phyloP scores from a whole-genome alignment of 2,329 filamentous ascomycete genomes.

The Trichoderma lentiforme region DNA sequence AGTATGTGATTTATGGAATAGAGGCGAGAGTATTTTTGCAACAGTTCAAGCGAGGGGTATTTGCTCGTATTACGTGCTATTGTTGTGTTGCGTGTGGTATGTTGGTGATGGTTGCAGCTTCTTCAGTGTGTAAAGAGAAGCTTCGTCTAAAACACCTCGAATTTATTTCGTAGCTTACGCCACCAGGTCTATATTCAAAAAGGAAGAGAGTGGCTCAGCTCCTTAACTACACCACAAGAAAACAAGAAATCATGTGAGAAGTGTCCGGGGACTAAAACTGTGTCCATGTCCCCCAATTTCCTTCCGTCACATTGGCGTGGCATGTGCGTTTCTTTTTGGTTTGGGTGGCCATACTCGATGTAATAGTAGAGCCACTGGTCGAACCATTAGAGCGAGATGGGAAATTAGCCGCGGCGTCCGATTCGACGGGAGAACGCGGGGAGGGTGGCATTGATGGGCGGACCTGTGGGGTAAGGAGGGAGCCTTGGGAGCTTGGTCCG shows the following conservation, averaged over 20 bases:
- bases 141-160: not conserved
- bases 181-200: not conserved
- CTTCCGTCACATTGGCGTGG: not conserved
- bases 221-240: not conserved
- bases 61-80: not conserved
- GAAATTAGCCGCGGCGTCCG: constrained; percentile 11
- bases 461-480: not conserved
- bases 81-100: not conserved
- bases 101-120: not conserved
- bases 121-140: not conserved
- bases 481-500: not conserved
- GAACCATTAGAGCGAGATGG: not conserved
- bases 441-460: not conserved
- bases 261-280: not conserved
- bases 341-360: not conserved
- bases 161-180: not conserved
- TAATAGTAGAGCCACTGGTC: not conserved
- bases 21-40: not conserved
- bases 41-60: not conserved
- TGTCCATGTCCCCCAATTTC: not conserved
- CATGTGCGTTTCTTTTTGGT: not conserved
- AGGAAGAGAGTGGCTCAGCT: not conserved
- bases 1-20: not conserved
- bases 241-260: not conserved
- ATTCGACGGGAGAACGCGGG: constrained; percentile 16